These are phyloP conservation scores for Microbotryum silenes-acaulis DNA, from an alignment of 1,284 basidiomycete genomes.

Conservation along the genomic window DNA sequence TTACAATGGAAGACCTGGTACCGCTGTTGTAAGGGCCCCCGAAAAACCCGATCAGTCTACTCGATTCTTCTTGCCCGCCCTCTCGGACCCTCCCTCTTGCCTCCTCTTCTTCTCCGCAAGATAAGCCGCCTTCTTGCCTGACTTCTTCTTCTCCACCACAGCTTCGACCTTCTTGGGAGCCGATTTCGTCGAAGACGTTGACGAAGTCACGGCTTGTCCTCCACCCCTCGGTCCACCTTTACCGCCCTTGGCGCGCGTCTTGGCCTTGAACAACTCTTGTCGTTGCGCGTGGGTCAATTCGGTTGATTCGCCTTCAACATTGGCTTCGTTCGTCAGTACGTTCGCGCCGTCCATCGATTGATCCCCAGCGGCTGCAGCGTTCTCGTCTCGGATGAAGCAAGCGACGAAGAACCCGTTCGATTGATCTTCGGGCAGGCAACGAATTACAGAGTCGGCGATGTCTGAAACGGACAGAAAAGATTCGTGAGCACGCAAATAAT, in stretches of 20 bases:
- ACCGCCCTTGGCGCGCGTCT: slow-evolving; percentile 8
- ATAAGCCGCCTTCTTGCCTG: slow-evolving; percentile 17
- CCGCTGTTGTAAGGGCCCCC: no score
- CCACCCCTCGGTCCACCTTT: slow-evolving; percentile 5
- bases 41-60: no score
- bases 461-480: slow-evolving; percentile 40
- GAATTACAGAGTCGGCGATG: slow-evolving; percentile 60
- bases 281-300: background rate
- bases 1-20: no score
- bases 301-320: background rate
- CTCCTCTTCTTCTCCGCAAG: slow-evolving; percentile 9
- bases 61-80: background rate
- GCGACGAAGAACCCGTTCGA: slow-evolving; percentile 95
- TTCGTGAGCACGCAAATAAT: background rate
- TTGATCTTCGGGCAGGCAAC: slow-evolving; percentile 75
- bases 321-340: background rate
- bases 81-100: slow-evolving; percentile 2
- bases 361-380: background rate
- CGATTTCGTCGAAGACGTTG: background rate
- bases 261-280: slow-evolving; percentile 7
- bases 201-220: background rate
- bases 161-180: background rate
- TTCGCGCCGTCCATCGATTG: background rate
- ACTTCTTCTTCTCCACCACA: background rate
- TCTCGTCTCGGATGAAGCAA: slow-evolving; percentile 55